Conservation (phyloP, 495 filamentous ascomycete genomes). For the Chaetomium cochliodes region DNA sequence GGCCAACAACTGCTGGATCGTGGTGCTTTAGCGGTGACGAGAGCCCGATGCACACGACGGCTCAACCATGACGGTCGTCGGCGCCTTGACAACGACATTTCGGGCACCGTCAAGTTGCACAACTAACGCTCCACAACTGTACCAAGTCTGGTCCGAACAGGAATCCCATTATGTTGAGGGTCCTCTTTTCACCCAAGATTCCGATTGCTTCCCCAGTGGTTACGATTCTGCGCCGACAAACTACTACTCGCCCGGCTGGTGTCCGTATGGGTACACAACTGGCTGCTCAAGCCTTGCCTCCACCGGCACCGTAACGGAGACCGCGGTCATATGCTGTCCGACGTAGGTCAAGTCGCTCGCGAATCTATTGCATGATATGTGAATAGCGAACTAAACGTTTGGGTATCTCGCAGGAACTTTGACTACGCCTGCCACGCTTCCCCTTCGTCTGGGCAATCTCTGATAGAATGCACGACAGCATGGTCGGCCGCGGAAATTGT, state of each 20-base stretch:
- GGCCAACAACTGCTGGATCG: background rate
- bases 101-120: constrained; percentile 33
- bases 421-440: constrained; percentile 26
- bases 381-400: constrained; percentile 3
- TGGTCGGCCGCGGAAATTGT: constrained; percentile 19
- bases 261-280: constrained; percentile 35
- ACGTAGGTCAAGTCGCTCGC: constrained; percentile 26
- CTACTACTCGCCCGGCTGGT: constrained; percentile 38
- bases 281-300: constrained; percentile 31
- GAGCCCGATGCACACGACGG: constrained; percentile 22
- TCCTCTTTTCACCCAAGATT: constrained; percentile 27
- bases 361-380: background rate
- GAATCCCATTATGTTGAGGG: constrained; percentile 31
- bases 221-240: constrained; percentile 33
- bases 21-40: constrained; percentile 24
- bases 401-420: constrained; percentile 19
- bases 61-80: constrained; percentile 35
- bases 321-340: constrained; percentile 34
- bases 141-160: constrained; percentile 26
- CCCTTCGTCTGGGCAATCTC: background rate
- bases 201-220: constrained; percentile 32
- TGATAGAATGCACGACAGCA: constrained; percentile 31
- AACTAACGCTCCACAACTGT: constrained; percentile 28
- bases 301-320: constrained; percentile 23
- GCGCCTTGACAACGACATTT: constrained; percentile 37